Conservation (phyloP, 208 protist species). For the Lotmaria passim region DNA sequence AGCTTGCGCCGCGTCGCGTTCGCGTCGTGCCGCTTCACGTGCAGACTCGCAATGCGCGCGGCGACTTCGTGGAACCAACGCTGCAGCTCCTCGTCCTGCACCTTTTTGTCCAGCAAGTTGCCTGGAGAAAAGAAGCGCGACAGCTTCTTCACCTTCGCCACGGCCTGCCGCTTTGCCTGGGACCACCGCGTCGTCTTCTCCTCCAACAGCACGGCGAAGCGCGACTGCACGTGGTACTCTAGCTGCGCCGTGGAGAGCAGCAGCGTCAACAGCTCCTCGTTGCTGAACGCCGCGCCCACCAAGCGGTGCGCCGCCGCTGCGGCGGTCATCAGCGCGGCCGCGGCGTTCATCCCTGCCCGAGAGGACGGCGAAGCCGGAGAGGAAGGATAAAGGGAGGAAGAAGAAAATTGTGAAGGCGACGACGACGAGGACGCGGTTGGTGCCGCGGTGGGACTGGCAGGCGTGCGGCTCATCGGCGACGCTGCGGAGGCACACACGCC, state of each 20-base stretch:
- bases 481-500: slow-evolving; percentile 24
- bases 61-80: slow-evolving; percentile 95
- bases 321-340: not conserved
- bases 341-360: not conserved
- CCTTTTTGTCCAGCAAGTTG: slow-evolving; percentile 69
- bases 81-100: slow-evolving; percentile 90
- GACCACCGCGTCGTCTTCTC: slow-evolving; percentile 92
- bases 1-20: slow-evolving; percentile 93
- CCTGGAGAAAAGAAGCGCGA: slow-evolving; percentile 94
- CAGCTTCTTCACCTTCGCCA: slow-evolving; percentile 72
- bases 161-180: slow-evolving; percentile 65
- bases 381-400: too few relatives aligned
- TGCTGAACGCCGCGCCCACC: slow-evolving; percentile 37
- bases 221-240: slow-evolving; percentile 91
- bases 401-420: not conserved
- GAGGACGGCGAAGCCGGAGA: slow-evolving; percentile 20
- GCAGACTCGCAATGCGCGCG: slow-evolving; percentile 50
- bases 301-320: slow-evolving; percentile 33
- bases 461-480: too few relatives aligned
- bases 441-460: not conserved
- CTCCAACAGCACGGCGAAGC: slow-evolving; percentile 90
- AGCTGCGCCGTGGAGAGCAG: slow-evolving; percentile 95
- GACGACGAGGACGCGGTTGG: not conserved
- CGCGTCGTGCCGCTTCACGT: slow-evolving; percentile 57
- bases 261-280: slow-evolving; percentile 87